Evolutionary conservation across 202 grass and related monocot genomes (phyloP), one percentile per base, ranked within the genome.

Genomic region (Elaeis oleifera): DNA sequence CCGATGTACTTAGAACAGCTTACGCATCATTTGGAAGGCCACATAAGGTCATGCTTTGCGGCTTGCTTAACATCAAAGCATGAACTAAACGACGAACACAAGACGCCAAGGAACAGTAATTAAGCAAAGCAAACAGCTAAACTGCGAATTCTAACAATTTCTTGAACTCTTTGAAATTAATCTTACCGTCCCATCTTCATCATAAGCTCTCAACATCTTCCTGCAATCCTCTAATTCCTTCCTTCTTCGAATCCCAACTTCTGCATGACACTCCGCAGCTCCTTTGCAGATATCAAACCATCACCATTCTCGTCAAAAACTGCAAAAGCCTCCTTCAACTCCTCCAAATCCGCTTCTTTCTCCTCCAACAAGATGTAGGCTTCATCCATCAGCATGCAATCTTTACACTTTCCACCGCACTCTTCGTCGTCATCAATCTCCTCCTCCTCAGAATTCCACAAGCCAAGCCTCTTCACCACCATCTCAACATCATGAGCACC

Each of bases 141-240:
- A 39, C 20, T 44, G 71, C 44, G 48, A 31, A 58, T 51, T 72
- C 60, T 67, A 76, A 65, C 79, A 82, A 72, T 16, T 13, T 31
- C 53, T 55, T 50, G 58, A 82, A 82, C 60, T 82, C 79, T 14
- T 57, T 25, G 21, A 76, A 67, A 19, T 54, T 71, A 24, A 81
- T 67, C 63, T 13, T 61, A 8, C 66, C 66, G 57, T 76, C 78
- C 59, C 64, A 55, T 81, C 72, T 65, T 51, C 18, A 52, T 81
- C 78, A 67, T 75, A 55, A 50, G 57, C 72, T 9, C 19, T 59
- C 56, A 81, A 36, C 78, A 81, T 81, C 69, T 22, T 71, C 48
- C 63, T 23, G 50, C 59, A 76, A 25, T 81, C 79, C 52, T 71
- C 65, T 49, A 56, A 59, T 36, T 36, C 17, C 8, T 13, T 13